Evolutionary conservation across 2,329 filamentous ascomycete genomes (phyloP).

Genomic region (Calonectria multiphialidica): DNA sequence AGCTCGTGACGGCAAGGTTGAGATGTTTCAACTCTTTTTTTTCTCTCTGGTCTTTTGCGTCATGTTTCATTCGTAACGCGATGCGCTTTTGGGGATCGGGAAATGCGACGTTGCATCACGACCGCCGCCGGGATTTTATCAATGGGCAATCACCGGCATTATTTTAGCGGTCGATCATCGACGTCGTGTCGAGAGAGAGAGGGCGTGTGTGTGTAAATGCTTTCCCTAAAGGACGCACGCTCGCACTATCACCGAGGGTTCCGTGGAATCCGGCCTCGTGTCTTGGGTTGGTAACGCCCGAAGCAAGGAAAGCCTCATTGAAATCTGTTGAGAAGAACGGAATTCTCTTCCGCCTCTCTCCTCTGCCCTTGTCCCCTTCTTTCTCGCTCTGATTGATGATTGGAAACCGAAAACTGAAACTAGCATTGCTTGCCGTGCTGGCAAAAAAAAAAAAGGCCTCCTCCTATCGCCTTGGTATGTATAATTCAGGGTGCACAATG

Average conservation of each 20-base stretch:
- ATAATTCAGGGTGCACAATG: neutral
- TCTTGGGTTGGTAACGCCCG: neutral
- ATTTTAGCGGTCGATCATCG: neutral
- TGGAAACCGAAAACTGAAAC: no score
- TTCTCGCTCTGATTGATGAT: neutral
- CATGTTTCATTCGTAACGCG: neutral
- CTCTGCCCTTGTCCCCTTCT: neutral
- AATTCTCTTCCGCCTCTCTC: neutral
- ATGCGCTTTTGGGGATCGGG: neutral
- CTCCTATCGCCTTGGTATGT: neutral
- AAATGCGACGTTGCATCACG: neutral
- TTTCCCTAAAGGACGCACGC: no score
- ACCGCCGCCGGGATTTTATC: no score
- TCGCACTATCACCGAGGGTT: no score
- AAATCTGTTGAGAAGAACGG: neutral
- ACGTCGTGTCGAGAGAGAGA: neutral
- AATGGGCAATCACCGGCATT: neutral
- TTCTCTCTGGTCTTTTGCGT: neutral
- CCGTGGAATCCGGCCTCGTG: neutral
- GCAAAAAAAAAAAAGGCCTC: neutral
- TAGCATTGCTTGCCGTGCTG: neutral
- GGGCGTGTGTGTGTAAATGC: neutral
- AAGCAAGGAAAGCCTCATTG: neutral
- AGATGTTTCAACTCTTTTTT: neutral
- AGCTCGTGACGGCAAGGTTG: neutral